phyloP scores from a whole-genome alignment of 2,329 filamentous ascomycete species.

The Phialophora expanda region DNA sequence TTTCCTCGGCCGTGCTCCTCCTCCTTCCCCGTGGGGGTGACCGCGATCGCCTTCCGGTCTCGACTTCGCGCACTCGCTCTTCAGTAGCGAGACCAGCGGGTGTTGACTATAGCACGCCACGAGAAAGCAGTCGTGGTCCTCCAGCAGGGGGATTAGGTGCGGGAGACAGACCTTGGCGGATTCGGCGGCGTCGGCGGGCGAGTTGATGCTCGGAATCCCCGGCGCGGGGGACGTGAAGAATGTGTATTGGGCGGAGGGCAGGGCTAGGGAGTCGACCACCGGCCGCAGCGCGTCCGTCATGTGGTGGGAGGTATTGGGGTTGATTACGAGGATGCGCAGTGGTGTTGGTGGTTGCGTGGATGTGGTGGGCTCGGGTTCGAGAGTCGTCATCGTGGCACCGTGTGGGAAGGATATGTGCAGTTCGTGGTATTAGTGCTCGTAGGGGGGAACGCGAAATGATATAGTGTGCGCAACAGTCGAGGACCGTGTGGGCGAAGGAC shows the following conservation, averaged over 20 bases:
- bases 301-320: slow-evolving; percentile 52
- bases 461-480: no score
- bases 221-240: slow-evolving; percentile 66
- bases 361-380: not conserved
- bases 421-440: not conserved
- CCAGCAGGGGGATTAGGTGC: slow-evolving; percentile 53
- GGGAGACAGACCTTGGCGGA: slow-evolving; percentile 68
- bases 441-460: no score
- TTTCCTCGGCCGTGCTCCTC: slow-evolving; percentile 43
- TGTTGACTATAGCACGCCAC: slow-evolving; percentile 90
- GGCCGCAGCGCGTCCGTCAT: slow-evolving; percentile 53
- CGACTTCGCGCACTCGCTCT: slow-evolving; percentile 47
- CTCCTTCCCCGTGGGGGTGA: not conserved
- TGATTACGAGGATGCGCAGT: slow-evolving; percentile 49
- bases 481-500: no score
- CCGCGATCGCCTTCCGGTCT: slow-evolving; percentile 4
- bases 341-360: not conserved
- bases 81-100: slow-evolving; percentile 70
- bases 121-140: slow-evolving; percentile 72
- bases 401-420: not conserved
- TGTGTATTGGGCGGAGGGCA: slow-evolving; percentile 53
- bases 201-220: slow-evolving; percentile 76
- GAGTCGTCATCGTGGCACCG: not conserved
- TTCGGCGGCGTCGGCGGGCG: slow-evolving; percentile 67
- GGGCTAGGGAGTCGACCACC: slow-evolving; percentile 47